Conservation (phyloP, 192 early-diverging fungal species). For the Diversispora eburnea region DNA sequence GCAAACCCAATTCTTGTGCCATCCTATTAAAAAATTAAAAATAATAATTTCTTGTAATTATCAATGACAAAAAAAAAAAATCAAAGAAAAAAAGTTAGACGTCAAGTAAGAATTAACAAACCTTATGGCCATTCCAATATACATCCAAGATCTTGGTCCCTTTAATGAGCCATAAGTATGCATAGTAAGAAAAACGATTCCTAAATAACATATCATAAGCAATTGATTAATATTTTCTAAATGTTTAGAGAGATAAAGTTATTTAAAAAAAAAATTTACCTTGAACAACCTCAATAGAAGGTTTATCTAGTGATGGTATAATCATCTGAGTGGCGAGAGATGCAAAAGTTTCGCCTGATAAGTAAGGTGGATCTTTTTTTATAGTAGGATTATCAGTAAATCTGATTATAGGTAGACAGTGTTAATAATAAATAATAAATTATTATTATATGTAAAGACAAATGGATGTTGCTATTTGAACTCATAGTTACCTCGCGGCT, state of each 20-base stretch:
- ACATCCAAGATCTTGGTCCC: constrained; percentile 60
- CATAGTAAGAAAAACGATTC: constrained; percentile 43
- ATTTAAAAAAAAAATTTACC: neutral
- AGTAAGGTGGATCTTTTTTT: constrained; percentile 43
- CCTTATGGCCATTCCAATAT: constrained; percentile 48
- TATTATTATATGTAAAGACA: neutral
- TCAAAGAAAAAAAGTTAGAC: neutral
- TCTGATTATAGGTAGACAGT: constrained; percentile 24
- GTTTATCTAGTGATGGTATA: constrained; percentile 42
- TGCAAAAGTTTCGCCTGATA: constrained; percentile 53
- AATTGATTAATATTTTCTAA: no score
- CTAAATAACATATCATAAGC: neutral
- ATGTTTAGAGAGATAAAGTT: no score
- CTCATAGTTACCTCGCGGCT: constrained; percentile 40
- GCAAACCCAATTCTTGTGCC: constrained; percentile 52
- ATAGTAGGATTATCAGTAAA: constrained; percentile 48
- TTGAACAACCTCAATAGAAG: constrained; percentile 47
- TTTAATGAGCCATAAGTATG: constrained; percentile 50
- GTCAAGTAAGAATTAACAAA: neutral
- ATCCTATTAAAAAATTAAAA: constrained; percentile 31
- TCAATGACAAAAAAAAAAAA: neutral
- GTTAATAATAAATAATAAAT: neutral
- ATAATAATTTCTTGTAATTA: neutral
- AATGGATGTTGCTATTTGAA: neutral
- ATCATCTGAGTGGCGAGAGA: constrained; percentile 42